These are phyloP conservation scores for Jasminum sambac DNA, from an alignment of 257 asterid genomes.

Conservation along the genomic window DNA sequence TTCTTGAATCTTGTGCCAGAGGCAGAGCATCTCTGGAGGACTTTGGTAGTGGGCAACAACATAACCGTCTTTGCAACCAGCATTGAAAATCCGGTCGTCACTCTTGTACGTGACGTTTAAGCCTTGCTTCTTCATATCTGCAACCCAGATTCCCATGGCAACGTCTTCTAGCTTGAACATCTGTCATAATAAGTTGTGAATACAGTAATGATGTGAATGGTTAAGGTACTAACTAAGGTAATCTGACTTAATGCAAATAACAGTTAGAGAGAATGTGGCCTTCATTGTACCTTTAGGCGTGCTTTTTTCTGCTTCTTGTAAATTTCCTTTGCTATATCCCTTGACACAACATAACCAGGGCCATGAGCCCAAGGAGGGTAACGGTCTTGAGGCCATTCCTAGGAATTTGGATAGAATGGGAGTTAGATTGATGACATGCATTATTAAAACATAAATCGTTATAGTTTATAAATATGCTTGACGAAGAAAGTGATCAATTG, in stretches of 20 bases:
- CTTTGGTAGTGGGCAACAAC: constrained; percentile 90
- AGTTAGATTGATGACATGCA: constrained; percentile 22
- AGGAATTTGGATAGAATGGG: constrained; percentile 4
- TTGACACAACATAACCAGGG: constrained; percentile 88
- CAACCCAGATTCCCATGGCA: constrained; percentile 97
- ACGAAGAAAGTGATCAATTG: not conserved
- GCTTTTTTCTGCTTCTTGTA: constrained; percentile 62
- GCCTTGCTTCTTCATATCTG: constrained; percentile 71
- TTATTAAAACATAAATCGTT: no score
- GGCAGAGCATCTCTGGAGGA: constrained; percentile 87
- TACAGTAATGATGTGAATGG: not conserved
- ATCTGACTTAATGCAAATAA: not conserved
- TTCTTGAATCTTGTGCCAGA: constrained; percentile 95
- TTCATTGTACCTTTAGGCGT: constrained; percentile 54
- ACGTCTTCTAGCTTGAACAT: constrained; percentile 97
- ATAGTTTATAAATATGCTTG: not conserved
- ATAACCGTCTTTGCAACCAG: constrained; percentile 83
- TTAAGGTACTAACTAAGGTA: not conserved
- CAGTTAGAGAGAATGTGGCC: not conserved
- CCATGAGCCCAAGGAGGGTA: constrained; percentile 98
- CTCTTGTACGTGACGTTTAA: constrained; percentile 64
- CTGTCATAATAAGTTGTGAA: constrained; percentile 34
- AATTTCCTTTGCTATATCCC: constrained; percentile 71
- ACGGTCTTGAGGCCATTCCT: constrained; percentile 88
- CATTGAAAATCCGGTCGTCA: constrained; percentile 70